These are phyloP conservation scores for Botrytis byssoidea DNA, from an alignment of 2,329 filamentous ascomycete genomes.

Conservation along the genomic window DNA sequence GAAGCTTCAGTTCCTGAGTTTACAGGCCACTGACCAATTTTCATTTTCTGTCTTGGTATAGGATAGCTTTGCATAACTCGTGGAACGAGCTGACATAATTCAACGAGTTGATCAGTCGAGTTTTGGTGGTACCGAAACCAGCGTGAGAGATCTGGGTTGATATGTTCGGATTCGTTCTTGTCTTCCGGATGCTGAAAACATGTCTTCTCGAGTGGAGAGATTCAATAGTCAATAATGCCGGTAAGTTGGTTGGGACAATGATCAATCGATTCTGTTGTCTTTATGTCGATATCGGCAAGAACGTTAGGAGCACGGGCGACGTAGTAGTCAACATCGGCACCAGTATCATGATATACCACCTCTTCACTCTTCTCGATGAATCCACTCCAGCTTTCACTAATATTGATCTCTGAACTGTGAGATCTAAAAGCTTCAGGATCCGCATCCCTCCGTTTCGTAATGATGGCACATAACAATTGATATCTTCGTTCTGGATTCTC, in stretches of 20 bases:
- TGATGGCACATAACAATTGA: not conserved
- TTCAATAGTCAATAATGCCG: not conserved
- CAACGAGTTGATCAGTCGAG: not conserved
- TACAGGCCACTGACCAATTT: not conserved
- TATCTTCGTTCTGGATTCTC: not conserved
- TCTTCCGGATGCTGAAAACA: not conserved
- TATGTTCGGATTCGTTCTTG: rapidly evolving
- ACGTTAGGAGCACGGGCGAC: not conserved
- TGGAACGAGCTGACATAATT: not conserved
- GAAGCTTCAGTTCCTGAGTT: not conserved
- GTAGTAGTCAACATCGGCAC: not conserved
- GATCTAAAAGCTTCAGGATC: rapidly evolving
- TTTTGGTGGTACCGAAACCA: not conserved
- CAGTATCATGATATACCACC: too few species aligned
- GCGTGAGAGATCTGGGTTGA: not conserved
- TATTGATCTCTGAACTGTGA: not conserved
- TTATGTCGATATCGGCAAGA: too few species aligned
- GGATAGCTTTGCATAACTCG: not conserved
- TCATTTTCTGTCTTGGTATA: not conserved
- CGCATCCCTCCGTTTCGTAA: not conserved
- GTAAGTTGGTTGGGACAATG: not conserved
- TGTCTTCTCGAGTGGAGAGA: not conserved
- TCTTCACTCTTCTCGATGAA: not conserved
- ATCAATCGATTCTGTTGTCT: not conserved
- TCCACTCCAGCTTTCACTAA: not conserved